Evolutionary conservation across 2,329 filamentous ascomycete species (phyloP).

Genomic region (Colletotrichum tropicicola): DNA sequence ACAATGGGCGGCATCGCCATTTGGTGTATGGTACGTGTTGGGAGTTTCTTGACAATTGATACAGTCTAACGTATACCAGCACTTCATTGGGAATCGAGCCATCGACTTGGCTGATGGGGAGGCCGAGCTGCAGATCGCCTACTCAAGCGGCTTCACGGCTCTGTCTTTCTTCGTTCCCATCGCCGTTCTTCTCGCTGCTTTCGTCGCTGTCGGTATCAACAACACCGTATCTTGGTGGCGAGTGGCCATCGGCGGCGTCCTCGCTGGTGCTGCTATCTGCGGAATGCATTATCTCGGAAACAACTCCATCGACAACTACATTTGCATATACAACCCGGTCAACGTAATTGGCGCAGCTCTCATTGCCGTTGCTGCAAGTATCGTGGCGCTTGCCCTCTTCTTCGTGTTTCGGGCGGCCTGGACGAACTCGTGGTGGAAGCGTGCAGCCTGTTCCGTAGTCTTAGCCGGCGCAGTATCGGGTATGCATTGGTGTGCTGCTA

Average conservation of each 20-base stretch:
- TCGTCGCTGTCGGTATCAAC: slow-evolving; percentile 72
- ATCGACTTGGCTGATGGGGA: slow-evolving; percentile 74
- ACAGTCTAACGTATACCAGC: slow-evolving; percentile 58
- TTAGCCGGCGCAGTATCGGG: slow-evolving; percentile 80
- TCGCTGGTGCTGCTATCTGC: slow-evolving; percentile 79
- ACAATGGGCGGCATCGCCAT: slow-evolving; percentile 80
- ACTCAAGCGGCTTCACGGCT: slow-evolving; percentile 76
- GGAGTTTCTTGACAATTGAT: slow-evolving; percentile 36
- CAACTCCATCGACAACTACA: slow-evolving; percentile 81
- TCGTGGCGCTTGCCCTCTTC: slow-evolving; percentile 76
- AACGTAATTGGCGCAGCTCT: slow-evolving; percentile 74
- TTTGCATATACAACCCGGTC: slow-evolving; percentile 64
- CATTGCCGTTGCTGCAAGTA: slow-evolving; percentile 78
- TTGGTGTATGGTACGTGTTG: slow-evolving; percentile 71
- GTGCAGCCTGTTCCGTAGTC: slow-evolving; percentile 70
- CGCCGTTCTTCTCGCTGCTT: slow-evolving; percentile 76
- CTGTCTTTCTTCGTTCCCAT: slow-evolving; percentile 85
- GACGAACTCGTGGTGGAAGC: slow-evolving; percentile 83
- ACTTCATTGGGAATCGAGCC: slow-evolving; percentile 85
- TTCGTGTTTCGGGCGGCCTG: slow-evolving; percentile 80
- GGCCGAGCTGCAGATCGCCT: slow-evolving; percentile 73
- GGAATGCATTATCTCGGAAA: slow-evolving; percentile 93
- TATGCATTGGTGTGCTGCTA: slow-evolving; percentile 87
- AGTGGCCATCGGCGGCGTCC: slow-evolving; percentile 68
- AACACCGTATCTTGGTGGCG: slow-evolving; percentile 66